Conservation (phyloP, 495 filamentous ascomycete genomes). For the Penicillium egyptiacum region DNA sequence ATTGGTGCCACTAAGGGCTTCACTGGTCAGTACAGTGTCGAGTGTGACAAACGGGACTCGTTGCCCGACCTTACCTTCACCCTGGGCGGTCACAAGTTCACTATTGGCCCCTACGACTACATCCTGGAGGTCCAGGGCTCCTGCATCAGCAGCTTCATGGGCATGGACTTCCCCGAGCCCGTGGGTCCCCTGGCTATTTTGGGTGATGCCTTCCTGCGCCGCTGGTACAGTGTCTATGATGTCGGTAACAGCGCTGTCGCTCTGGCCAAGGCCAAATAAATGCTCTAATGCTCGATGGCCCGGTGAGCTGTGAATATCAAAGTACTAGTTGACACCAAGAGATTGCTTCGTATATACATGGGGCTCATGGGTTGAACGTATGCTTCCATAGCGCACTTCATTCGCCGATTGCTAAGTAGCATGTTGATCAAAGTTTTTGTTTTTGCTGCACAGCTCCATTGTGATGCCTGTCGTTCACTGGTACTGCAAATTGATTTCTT, state of each 20-base stretch:
- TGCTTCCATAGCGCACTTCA: conserved; percentile 15
- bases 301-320: conserved; percentile 15
- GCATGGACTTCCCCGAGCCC: conserved; percentile 93
- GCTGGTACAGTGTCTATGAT: conserved; percentile 97
- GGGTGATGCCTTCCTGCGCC: conserved; percentile 95
- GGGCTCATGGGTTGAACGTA: conserved; percentile 11
- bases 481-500: conserved; percentile 17
- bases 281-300: conserved; percentile 1
- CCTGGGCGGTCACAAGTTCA: conserved; percentile 85
- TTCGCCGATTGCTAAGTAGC: conserved; percentile 17
- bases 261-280: conserved; percentile 77
- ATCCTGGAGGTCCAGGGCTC: conserved; percentile 92
- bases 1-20: conserved; percentile 97
- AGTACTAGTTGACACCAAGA: conserved; percentile 13
- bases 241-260: conserved; percentile 81
- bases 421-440: conserved; percentile 13
- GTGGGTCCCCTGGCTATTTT: conserved; percentile 93
- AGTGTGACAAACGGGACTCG: conserved; percentile 77
- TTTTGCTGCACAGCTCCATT: conserved; percentile 8
- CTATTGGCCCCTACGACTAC: conserved; percentile 87
- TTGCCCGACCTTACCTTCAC: conserved; percentile 89
- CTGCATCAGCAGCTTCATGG: conserved; percentile 97
- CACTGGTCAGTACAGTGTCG: conserved; percentile 92
- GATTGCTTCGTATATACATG: conserved; percentile 27
- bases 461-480: conserved; percentile 12